Evolutionary conservation across 2,329 filamentous ascomycete species (phyloP), one percentile per base, ranked within the genome.

Genomic region (Alternaria triticina): DNA sequence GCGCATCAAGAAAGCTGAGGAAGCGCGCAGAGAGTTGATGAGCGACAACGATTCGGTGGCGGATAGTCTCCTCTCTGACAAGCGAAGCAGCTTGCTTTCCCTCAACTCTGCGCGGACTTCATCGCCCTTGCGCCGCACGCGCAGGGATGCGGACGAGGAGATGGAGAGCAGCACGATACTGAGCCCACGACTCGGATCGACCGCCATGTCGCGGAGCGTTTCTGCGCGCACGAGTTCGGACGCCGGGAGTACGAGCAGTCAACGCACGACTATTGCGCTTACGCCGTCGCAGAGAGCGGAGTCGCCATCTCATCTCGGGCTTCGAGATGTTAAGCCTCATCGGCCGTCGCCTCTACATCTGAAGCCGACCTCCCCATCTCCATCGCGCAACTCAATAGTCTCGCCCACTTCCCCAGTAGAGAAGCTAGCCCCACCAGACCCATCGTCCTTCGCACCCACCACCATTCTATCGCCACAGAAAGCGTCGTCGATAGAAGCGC

Each of bases 401-500:
- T 72, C 68, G 12, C 64, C 68, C 30, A 71, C 69, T 17, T 70
- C 68, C 4, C 72, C 70, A 1, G 17, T 60, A 25, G 60, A 71
- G 20, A 70, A 64, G 22, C 60, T 68, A 1, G 59, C 70, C 8
- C 57, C 67, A 13, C 66, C 64, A 11, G 63, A 69, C n/a, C 71
- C 72, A 1, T 64, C 71, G 9, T 60, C 71, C 33, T 79, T 75
- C 56, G 70, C 72, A 5, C 66, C 75, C 10, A 72, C 70, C 15
- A 65, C 80, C 59, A 91, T 97, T 62, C 84, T 92, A 22, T 90
- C 92, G 63, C 92, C 94, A 1, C 91, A 92, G 67, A 90, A 91
- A 68, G 91, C 93, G 2, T 92, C 90, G 2, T 90, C 91, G 13
- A 85, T 90, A 49, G 93, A 97, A 79, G 91, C 90, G 2, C 85